Percentiles rank a stretch among this genome's conserved stretches.
phyloP scores from a whole-genome alignment of 768 basidiomycete species.

The Phlebiopsis gigantea region DNA sequence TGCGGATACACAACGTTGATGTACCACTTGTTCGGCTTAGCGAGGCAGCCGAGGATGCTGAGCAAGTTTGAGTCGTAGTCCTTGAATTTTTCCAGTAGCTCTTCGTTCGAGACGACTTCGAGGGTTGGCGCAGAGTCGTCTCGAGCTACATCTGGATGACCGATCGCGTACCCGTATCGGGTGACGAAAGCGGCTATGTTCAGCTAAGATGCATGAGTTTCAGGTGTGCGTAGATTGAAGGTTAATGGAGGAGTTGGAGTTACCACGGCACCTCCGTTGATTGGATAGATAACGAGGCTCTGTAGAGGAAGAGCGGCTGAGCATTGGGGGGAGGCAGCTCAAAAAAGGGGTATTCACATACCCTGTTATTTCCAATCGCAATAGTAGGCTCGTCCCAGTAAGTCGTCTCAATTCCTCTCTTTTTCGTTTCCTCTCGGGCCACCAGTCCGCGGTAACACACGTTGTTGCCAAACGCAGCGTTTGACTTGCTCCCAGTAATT shows the following conservation, averaged over 20 bases:
- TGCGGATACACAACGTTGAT: constrained; percentile 9
- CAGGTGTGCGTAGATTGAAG: not conserved
- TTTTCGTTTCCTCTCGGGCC: not conserved
- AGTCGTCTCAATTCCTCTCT: not conserved
- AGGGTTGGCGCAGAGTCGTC: not conserved
- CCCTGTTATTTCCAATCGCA: constrained; percentile 6
- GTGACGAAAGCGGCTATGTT: constrained; percentile 41
- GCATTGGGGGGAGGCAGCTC: not conserved
- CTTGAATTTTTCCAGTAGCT: not conserved
- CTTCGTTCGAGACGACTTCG: not conserved
- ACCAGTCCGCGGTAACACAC: constrained; percentile 8
- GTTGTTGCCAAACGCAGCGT: constrained; percentile 7
- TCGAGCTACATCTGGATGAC: not conserved
- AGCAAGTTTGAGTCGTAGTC: constrained; percentile 7
- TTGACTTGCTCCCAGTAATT: not conserved
- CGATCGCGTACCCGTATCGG: not conserved
- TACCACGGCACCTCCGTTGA: constrained; percentile 2
- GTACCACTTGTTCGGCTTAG: constrained; percentile 9
- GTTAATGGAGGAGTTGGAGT: not conserved
- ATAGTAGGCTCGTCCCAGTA: not conserved
- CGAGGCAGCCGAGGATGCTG: constrained; percentile 4
- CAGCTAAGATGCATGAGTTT: constrained; percentile 18
- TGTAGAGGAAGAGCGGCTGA: not conserved
- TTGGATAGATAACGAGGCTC: constrained; percentile 6
- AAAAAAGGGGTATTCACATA: not conserved